phyloP scores from a whole-genome alignment of 2,329 filamentous ascomycete genomes.

The Talaromyces sp. region DNA sequence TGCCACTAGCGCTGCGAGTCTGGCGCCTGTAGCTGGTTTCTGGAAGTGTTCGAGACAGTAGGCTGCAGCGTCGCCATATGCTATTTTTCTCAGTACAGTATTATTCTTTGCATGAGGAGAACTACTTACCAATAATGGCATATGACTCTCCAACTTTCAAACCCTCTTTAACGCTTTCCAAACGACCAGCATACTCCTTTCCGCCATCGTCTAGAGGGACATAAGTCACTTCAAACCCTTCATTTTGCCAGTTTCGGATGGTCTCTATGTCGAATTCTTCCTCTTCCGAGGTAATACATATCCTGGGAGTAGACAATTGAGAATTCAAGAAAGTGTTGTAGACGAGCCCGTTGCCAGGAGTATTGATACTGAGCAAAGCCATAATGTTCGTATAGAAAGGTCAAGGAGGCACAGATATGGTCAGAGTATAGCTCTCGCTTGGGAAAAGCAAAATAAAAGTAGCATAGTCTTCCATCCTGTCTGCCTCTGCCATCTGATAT shows the following conservation, averaged over 20 bases:
- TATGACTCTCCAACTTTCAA: slow-evolving; percentile 59
- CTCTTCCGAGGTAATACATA: slow-evolving; percentile 35
- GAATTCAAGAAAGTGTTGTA: slow-evolving; percentile 31
- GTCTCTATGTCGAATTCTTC: slow-evolving; percentile 53
- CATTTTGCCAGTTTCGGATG: slow-evolving; percentile 55
- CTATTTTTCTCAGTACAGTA: slow-evolving; percentile 33
- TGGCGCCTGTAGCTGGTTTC: slow-evolving; percentile 52
- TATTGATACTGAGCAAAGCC: slow-evolving; percentile 34
- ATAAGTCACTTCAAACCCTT: slow-evolving; percentile 60
- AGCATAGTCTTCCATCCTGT: neutral
- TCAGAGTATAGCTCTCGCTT: neutral
- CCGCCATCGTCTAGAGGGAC: slow-evolving; percentile 53
- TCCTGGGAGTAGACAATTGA: slow-evolving; percentile 27
- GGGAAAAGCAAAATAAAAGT: neutral
- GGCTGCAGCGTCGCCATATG: slow-evolving; percentile 61
- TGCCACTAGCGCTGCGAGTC: slow-evolving; percentile 57
- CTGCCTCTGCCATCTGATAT: neutral
- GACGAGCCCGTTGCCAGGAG: slow-evolving; percentile 32
- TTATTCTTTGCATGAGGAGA: neutral
- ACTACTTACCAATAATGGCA: slow-evolving; percentile 56
- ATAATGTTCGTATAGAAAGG: slow-evolving; percentile 15
- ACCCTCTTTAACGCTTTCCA: slow-evolving; percentile 52
- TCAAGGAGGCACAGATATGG: neutral
- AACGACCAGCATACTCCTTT: slow-evolving; percentile 49
- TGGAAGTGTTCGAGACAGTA: slow-evolving; percentile 57